phyloP scores from a whole-genome alignment of 1,284 basidiomycete genomes.

The Vanrija sp. region DNA sequence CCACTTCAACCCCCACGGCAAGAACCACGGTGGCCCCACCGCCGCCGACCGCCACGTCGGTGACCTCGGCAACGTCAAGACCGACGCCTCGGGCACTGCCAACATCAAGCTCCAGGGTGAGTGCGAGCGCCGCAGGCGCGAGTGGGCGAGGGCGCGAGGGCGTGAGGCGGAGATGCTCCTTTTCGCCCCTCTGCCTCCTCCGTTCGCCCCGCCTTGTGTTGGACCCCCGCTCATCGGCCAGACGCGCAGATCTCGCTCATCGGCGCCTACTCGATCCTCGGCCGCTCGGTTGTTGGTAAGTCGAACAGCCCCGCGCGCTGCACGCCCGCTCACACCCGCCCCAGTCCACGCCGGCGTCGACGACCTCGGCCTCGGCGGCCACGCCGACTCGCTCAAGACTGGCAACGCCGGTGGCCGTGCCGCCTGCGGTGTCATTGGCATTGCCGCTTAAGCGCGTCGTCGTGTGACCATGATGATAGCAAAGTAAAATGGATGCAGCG shows the following conservation, averaged over 20 bases:
- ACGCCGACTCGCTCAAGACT: constrained; percentile 65
- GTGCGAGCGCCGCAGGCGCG: not conserved
- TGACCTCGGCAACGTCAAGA: constrained; percentile 66
- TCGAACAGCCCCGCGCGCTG: constrained; percentile 32
- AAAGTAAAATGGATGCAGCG: not conserved
- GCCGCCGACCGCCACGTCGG: constrained; percentile 65
- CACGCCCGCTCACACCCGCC: constrained; percentile 48
- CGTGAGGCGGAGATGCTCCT: too few species aligned
- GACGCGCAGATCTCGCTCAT: constrained; percentile 65
- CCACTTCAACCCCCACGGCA: constrained; percentile 69
- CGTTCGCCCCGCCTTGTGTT: not conserved
- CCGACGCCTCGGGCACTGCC: constrained; percentile 57
- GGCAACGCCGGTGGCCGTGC: constrained; percentile 68
- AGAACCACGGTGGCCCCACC: constrained; percentile 60
- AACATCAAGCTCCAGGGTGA: constrained; percentile 54
- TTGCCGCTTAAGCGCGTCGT: constrained; percentile 15
- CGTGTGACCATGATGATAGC: not conserved
- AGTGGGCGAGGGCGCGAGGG: too few species aligned
- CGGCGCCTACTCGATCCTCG: constrained; percentile 65
- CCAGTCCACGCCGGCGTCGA: constrained; percentile 64
- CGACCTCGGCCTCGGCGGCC: constrained; percentile 66
- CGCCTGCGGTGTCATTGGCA: constrained; percentile 65
- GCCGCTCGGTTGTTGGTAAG: constrained; percentile 51
- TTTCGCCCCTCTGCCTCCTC: not conserved
- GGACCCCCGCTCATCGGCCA: constrained; percentile 11